Evolutionary conservation across 2,329 filamentous ascomycete genomes (phyloP).

Genomic region (Xylariaceae sp.): DNA sequence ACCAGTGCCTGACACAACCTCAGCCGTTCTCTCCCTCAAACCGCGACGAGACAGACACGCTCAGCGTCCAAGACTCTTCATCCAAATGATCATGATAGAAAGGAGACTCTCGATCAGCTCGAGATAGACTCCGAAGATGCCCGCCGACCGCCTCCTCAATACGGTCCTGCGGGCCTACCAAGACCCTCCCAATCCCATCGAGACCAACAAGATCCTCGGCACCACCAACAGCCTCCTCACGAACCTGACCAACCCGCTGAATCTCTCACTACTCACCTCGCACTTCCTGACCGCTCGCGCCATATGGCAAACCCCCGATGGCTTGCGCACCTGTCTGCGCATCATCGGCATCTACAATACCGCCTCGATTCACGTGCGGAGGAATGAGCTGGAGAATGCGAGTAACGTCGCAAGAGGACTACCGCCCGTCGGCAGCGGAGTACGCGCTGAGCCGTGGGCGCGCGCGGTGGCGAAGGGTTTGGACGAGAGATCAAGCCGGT

Average conservation of each 20-base stretch:
- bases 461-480: slow-evolving; percentile 53
- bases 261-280: slow-evolving; percentile 67
- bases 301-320: slow-evolving; percentile 61
- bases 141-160: slow-evolving; percentile 62
- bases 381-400: slow-evolving; percentile 40
- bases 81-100: too few species aligned
- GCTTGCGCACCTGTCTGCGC: slow-evolving; percentile 58
- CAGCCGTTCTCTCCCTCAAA: neutral
- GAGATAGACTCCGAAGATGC: slow-evolving; percentile 41
- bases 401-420: slow-evolving; percentile 13
- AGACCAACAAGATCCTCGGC: slow-evolving; percentile 55
- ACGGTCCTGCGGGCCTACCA: slow-evolving; percentile 60
- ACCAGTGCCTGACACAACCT: too few species aligned
- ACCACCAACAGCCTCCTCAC: slow-evolving; percentile 65
- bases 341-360: slow-evolving; percentile 70
- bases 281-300: slow-evolving; percentile 69
- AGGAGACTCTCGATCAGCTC: too few species aligned
- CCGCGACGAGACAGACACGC: neutral
- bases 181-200: slow-evolving; percentile 45
- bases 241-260: slow-evolving; percentile 68
- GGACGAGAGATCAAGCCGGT: slow-evolving; percentile 59
- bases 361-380: slow-evolving; percentile 52
- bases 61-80: too few species aligned
- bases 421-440: slow-evolving; percentile 34
- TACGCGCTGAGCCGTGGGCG: slow-evolving; percentile 51